Evolutionary conservation across 176 grass and related monocot genomes (phyloP), one percentile per base, ranked within the genome.

Genomic region (Cenchrus americanus): DNA sequence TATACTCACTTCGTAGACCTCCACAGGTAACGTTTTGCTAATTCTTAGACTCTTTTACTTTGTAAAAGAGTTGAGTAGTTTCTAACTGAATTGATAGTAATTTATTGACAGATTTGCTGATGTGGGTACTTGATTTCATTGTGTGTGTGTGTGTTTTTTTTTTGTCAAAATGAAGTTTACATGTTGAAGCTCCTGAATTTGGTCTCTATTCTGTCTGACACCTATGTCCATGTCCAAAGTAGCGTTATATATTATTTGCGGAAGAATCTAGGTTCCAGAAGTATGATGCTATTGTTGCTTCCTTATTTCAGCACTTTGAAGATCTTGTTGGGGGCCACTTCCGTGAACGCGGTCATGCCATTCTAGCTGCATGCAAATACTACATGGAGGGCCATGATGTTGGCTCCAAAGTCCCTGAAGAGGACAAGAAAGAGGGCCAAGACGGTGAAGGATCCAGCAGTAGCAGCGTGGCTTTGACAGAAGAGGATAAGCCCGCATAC

Each of bases 271-370:
- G 3, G 49, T 64, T 81, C 21, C 32, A 82, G 15, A 69, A 8
- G 75, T 26, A 17, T 34, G 54, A 71, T 76, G 34, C 37, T 49
- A 17, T 58, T 66, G 43, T 44, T 40, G 61, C 55, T 57, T 74
- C 40, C 71, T 89, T 84, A 19, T 90, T 92, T 83, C 87, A 97
- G 95, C 95, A 97, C 71, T 97, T 97, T 51, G 88, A 94, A 50
- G 86, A 91, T 87, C 91, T 94, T 11, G 84, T 97, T 0, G 88
- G 49, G 0, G 92, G 95, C 15, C 95, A 97, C 86, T 97, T 94
- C 60, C 86, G 86, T 60, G 69, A 91, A 30, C 81, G 80, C 10
- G 95, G 92, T 6, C 74, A 37, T 73, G 73, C 55, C 37, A 91
- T 97, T 81, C 75, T 97, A 21, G 50, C 82, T 52, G 92, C 95